Evolutionary conservation across 2,329 filamentous ascomycete genomes (phyloP).

Genomic region (Trichoderma sp.): DNA sequence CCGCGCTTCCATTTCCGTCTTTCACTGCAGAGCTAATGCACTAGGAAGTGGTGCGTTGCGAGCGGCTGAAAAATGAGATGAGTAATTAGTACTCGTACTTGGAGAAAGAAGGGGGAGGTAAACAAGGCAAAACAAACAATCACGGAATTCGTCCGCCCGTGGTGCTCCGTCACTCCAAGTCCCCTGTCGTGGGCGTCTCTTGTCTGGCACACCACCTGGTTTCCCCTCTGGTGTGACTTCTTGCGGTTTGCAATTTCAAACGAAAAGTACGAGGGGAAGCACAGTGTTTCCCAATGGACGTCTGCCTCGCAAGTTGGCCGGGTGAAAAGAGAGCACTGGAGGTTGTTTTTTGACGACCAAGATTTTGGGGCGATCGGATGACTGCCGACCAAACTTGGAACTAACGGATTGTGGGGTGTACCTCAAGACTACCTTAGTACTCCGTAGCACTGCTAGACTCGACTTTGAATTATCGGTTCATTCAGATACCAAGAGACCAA

Average conservation of each 20-base stretch:
- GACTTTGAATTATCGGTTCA: neutral
- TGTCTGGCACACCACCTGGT: neutral
- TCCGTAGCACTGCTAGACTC: no score
- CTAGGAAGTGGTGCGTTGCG: constrained; percentile 6
- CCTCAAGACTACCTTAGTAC: neutral
- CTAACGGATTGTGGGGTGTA: neutral
- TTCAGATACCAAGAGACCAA: neutral
- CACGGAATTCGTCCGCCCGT: neutral
- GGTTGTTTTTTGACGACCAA: neutral
- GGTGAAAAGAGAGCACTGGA: neutral
- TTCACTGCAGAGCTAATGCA: neutral
- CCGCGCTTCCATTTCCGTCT: constrained; percentile 13
- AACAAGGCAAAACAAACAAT: neutral
- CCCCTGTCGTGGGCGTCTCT: neutral
- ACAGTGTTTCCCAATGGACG: neutral
- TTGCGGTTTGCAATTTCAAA: neutral
- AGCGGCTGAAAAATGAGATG: neutral
- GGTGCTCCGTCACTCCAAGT: neutral
- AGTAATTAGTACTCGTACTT: neutral
- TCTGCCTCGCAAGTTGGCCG: neutral
- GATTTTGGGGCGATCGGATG: constrained; percentile 18
- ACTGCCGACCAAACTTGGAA: neutral
- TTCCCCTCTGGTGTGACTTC: neutral
- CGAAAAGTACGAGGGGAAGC: neutral
- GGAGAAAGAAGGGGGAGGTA: neutral